Conservation (phyloP, 2,329 filamentous ascomycete species). For the Penicillium sp. region DNA sequence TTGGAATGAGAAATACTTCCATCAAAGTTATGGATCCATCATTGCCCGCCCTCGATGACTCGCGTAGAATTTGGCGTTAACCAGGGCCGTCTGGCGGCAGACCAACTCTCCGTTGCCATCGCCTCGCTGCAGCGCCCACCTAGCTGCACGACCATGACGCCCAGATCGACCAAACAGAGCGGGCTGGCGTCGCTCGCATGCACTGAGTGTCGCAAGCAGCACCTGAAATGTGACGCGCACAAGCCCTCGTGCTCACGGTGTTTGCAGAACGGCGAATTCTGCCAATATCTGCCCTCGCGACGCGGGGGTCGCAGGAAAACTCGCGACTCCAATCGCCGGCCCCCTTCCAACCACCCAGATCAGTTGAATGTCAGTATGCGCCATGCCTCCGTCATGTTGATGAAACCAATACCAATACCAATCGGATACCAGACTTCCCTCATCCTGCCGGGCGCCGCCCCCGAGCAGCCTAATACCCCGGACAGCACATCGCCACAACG, state of each 20-base stretch:
- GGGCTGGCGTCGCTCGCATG: slow-evolving; percentile 46
- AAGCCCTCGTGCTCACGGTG: slow-evolving; percentile 70
- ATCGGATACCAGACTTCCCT: slow-evolving; percentile 13
- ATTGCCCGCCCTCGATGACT: no score
- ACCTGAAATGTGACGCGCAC: slow-evolving; percentile 74
- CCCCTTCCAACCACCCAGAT: slow-evolving; percentile 11
- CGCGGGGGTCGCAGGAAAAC: slow-evolving; percentile 57
- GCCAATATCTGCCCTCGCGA: slow-evolving; percentile 72
- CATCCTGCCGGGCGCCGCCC: slow-evolving; percentile 3
- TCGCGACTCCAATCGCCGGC: slow-evolving; percentile 24
- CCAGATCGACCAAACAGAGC: slow-evolving; percentile 27
- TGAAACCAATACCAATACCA: slow-evolving; percentile 1
- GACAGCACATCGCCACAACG: slow-evolving; percentile 23
- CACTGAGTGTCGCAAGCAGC: slow-evolving; percentile 57
- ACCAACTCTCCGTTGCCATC: not conserved
- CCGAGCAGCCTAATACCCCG: slow-evolving; percentile 24
- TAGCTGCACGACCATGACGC: slow-evolving; percentile 12
- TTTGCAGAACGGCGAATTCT: slow-evolving; percentile 59
- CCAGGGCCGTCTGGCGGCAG: not conserved
- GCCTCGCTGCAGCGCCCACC: not conserved
- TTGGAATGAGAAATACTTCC: no score
- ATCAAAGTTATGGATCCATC: no score
- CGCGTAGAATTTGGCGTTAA: no score
- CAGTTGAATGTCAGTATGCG: slow-evolving; percentile 15
- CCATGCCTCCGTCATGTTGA: not conserved